Base-by-base conservation (phyloP, 345 rosid species). In the Bretschneidera sinensis region DNA sequence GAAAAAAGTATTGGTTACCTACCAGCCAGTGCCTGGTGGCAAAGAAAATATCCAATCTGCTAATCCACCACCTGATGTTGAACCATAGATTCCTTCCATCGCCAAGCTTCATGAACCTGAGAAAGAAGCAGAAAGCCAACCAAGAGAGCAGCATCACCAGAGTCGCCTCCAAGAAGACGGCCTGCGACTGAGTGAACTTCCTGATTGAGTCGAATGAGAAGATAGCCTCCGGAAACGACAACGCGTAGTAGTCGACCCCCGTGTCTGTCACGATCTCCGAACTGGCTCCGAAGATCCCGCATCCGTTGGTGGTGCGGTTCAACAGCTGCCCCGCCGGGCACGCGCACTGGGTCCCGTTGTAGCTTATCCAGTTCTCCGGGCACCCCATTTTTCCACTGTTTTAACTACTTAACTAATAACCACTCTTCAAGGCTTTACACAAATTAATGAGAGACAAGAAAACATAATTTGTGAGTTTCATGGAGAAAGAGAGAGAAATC, bases 1-100 rank as follows among this genome's bases (percentile, higher is more conserved):
- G 4, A 25, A 13, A 16, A 17, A 62, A 15, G 24, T 17, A 51
- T 31, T 11, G 24, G 34, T 57, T 13, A 78, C 75, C 73, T 54
- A 92, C 99, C 77, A 90, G 90, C 97, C 97, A 94, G 76, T 94
- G 99, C 62, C 97, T 70, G 19, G 97, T 94, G 67, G 99, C 74
- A 68, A 85, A 94, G 81, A 88, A 81, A 74, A 94, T 61, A 65
- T 94, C 99, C 50, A 94, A 68, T 5, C 99, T 75, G 74, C 95
- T 86, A 74, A 94, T 72, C 96, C 95, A 90, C 97, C 99, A 94
- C 50, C 99, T 78, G 62, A 94, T 65, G 60, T 68, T 78, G 63
- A 94, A 94, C 95, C 96, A 85, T 24, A 73, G 17, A 34, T 65
- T 81, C 52, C 76, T 74, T 1, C 98, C 96, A 71, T 90, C 92